Base-by-base conservation (phyloP, 78 protist species). In the Planoprotostelium fungivorum region DNA sequence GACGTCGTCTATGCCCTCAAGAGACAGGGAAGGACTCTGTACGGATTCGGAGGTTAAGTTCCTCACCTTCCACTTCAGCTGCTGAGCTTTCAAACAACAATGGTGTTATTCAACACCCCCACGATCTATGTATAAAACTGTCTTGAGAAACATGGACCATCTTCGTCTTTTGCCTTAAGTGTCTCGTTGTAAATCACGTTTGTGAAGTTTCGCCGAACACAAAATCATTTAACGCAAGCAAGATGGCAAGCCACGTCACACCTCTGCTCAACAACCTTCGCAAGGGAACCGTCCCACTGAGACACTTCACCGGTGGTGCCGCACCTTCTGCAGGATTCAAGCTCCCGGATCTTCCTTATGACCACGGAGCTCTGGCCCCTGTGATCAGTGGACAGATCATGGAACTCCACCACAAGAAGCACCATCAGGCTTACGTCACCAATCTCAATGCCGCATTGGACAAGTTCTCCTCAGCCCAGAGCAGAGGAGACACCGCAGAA, bases 1-100 rank as follows among this genome's bases (percentile, higher is more conserved):
- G 99, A 98, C 88, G 98, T 98, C 63, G 98, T 97, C 87, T 96
- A 96, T 87, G 99, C 98, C 0, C 97, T 98, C 94, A 97, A 97
- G 95, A 95, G 98, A 93, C 98, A 97, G 95, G 98, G 98, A 89
- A 93, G 98, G 92, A 97, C 98, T 63, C 96, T 98, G 86, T 98
- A 98, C 97, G 99, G 99, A 88, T 98, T 97, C 98, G 95, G 95
- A 83, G 93, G 93, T 36, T 96, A 93, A 95, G 87, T 84, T 0
- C 5, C 39, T 86, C 36, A 9, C 39, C 84, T 9, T 35, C 35
- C 0, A 51, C 73, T 16, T 51, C 73, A 51, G 73, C 73, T 5
- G 16, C 73, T 51, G 73, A 51, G 5, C 73, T 51, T 25, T 51
- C 16, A 5, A 51, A 5, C 16, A 51, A 5, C 5, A 51, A 51